These are phyloP conservation scores for Plantago lanceolata DNA, from an alignment of 305 asterid genomes.

Conservation along the genomic window DNA sequence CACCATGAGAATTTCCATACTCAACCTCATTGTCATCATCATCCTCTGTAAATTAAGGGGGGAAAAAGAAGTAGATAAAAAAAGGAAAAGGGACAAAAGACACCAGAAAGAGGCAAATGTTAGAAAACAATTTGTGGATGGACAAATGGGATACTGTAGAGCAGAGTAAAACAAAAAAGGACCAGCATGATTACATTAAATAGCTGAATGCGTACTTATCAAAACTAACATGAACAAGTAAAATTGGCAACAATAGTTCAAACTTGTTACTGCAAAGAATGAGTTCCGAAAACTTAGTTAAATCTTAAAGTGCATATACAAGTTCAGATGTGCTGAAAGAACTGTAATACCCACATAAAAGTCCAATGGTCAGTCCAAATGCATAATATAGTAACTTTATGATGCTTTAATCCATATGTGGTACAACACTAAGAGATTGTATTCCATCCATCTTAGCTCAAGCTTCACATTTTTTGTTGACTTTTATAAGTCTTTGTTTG, in stretches of 20 bases:
- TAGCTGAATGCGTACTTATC: conserved; percentile 7
- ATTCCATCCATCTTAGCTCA: background rate
- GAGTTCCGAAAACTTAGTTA: background rate
- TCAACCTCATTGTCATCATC: conserved; percentile 30
- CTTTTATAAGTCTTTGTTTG: too few species aligned
- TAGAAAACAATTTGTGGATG: too few species aligned
- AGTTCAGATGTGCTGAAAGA: background rate
- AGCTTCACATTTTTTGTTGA: too few species aligned
- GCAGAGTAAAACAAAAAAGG: background rate
- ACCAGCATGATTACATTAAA: conserved; percentile 6
- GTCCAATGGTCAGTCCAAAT: too few species aligned
- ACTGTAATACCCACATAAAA: background rate
- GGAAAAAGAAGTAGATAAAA: background rate
- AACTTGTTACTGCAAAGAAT: background rate
- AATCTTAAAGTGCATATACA: background rate
- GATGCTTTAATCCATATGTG: too few species aligned
- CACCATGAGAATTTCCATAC: conserved; percentile 22
- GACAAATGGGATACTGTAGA: too few species aligned
- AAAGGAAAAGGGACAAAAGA: background rate
- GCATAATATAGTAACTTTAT: too few species aligned
- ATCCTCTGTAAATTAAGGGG: conserved; percentile 34
- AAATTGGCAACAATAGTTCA: conserved; percentile 9
- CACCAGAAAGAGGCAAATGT: too few species aligned
- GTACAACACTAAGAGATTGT: background rate
- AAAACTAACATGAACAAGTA: conserved; percentile 14